Percentiles rank a stretch among this genome's conserved stretches.
Evolutionary conservation across 2,329 filamentous ascomycete genomes (phyloP).

Genomic region (Xylariaceae sp.): DNA sequence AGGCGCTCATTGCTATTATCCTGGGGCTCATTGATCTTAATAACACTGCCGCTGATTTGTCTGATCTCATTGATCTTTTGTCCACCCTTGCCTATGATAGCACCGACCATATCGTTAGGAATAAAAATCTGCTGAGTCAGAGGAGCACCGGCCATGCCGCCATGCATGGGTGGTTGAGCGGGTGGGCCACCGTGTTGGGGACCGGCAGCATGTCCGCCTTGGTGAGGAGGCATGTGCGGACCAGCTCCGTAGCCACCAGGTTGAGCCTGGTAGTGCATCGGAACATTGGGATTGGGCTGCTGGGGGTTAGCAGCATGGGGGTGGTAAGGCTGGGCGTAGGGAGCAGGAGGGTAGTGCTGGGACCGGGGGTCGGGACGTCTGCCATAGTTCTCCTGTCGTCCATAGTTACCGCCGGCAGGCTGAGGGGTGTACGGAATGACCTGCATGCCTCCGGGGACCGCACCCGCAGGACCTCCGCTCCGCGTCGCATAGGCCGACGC

Average conservation of each 20-base stretch:
- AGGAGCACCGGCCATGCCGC: conserved; percentile 71
- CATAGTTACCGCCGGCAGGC: conserved; percentile 87
- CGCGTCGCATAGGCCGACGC: conserved; percentile 97
- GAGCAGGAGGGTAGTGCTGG: conserved; percentile 73
- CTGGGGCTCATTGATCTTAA: conserved; percentile 99
- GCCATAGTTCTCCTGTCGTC: conserved; percentile 80
- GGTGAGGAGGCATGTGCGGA: conserved; percentile 74
- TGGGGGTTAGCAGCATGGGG: conserved; percentile 60
- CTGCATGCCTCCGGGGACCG: conserved; percentile 96
- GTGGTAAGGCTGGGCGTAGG: conserved; percentile 74
- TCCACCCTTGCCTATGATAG: conserved; percentile 97
- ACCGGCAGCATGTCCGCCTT: conserved; percentile 60
- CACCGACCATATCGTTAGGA: conserved; percentile 98
- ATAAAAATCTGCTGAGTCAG: conserved; percentile 99
- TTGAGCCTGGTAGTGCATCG: conserved; percentile 80
- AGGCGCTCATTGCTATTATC: conserved; percentile 98
- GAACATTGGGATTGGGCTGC: conserved; percentile 59
- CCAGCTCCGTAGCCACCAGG: conserved; percentile 74
- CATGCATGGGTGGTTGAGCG: conserved; percentile 67
- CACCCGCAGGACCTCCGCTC: conserved; percentile 87
- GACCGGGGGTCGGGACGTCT: conserved; percentile 70
- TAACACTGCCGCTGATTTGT: conserved; percentile 93
- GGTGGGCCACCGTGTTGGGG: conserved; percentile 68
- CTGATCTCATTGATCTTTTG: conserved; percentile 99
- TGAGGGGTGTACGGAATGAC: conserved; percentile 98